Evolutionary conservation across 225 moss, liverwort and hornwort genomes (phyloP), one percentile per base, ranked within the genome.

Genomic region (Neckera pumila): DNA sequence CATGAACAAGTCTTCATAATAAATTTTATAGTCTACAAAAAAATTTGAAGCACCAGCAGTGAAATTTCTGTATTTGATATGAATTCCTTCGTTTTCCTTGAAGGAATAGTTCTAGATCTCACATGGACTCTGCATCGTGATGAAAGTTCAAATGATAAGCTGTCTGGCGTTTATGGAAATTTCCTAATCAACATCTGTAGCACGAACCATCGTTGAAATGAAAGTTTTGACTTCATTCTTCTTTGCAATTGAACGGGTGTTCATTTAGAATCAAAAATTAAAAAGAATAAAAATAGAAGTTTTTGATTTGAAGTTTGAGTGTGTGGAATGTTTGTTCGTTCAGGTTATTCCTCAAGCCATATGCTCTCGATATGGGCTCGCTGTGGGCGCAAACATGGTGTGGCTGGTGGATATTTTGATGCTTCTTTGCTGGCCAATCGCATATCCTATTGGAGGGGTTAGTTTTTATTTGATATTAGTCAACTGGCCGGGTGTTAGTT

Each of bases 261-360:
- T 64, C 47, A 81, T 11, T 63, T 47, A 47, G 47, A 22, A 31
- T 8, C 4, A 59, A 80, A 60, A 59, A 58, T 11, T 11, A 26
- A 28, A 56, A 62, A 11, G 14, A 45, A 23, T 1, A 9, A 7
- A 47, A 42, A 7, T 56, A 26, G 56, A 23, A 43, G 28, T 66
- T 47, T 47, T 47, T 69, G 79, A 79, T 60, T 56, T 71, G 59
- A 72, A n/a, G 21, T 61, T 30, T 30, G 82, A 62, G 74, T 56
- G 69, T 80, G 21, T 80, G 34, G 38, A n/a, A 72, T 58, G 43
- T 19, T 86, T 86, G 18, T 56, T 61, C 27, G 61, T 87, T 63
- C 95, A 98, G 98, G 95, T 98, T 67, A 93, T 97, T 78, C 98
- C 98, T 88, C 98, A 99, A 94, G 98, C 98, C 65, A 95, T 99